A percentile compares a stretch with the other conserved stretches of the same genome.
These are phyloP conservation scores for Avena sativa DNA, from an alignment of 176 grass and related monocot species.

Conservation along the genomic window DNA sequence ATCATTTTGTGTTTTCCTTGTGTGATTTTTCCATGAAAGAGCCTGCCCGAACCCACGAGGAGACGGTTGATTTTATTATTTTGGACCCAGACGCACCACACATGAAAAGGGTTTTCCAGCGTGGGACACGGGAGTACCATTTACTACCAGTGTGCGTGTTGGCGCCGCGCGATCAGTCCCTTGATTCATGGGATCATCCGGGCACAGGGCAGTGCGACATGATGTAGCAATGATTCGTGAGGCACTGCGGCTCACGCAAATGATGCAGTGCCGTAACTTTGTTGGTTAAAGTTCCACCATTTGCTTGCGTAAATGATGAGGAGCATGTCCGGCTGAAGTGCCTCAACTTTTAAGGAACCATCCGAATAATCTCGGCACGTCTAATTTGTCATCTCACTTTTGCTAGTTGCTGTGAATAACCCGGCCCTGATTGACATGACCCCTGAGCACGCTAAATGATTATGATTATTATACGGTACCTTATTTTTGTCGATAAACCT, in stretches of 20 bases:
- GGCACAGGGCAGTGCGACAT: neutral
- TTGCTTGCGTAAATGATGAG: neutral
- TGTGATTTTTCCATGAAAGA: too few species aligned
- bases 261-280: neutral
- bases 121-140: too few species aligned
- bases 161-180: neutral
- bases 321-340: neutral
- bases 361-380: neutral
- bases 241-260: neutral
- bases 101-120: too few species aligned
- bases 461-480: too few species aligned
- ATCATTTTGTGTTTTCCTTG: too few species aligned
- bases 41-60: too few species aligned
- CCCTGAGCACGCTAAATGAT: too few species aligned
- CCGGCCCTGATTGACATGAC: too few species aligned
- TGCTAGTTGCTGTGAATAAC: neutral
- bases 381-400: neutral
- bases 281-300: neutral
- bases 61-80: too few species aligned
- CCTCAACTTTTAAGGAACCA: neutral
- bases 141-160: too few species aligned
- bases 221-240: neutral
- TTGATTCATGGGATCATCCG: neutral
- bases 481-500: too few species aligned
- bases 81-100: too few species aligned